Evolutionary conservation across 768 basidiomycete species (phyloP), one percentile per base, ranked within the genome.

Genomic region (Dictyophora rubrovolvata): DNA sequence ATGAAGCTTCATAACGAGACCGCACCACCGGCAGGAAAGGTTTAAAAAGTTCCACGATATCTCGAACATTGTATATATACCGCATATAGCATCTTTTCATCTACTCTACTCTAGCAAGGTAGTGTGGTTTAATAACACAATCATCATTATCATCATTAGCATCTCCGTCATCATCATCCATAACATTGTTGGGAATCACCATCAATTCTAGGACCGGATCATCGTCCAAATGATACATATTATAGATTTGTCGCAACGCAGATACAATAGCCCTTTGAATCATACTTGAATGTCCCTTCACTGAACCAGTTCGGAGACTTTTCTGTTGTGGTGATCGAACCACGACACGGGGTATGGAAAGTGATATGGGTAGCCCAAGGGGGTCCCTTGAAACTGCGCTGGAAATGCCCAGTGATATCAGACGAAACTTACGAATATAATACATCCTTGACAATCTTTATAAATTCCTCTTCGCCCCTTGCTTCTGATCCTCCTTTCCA

Each of bases 1-100:
- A 75, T 85, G 11, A 88, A 86, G 68, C 66, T 88, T 36, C 83
- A 89, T 51, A 48, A 59, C 50, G 57, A 47, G 18, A 35, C 18
- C 18, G 52, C 52, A 12, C 42, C 42, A 12, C 57, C 57, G 1
- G 57, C 57, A 23, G 57, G 22, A 22, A 59, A 59, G 50, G 42
- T n/a, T 42, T 42, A 42, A 42, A 12, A 4, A 42, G 5, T 14
- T 42, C n/a, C 10, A 42, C 42, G 11, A 42, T 4, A 12, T 14
- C 42, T 42, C 42, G n/a, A 12, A 42, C 12, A 42, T 9, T n/a
- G n/a, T 42, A n/a, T 42, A 42, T 42, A 14, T 14, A 12, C n/a
- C 42, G 42, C n/a, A 42, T 42, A 42, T 12, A 14, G 11, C n/a
- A 12, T 4, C 42, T 14, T 14, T 42, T 12, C n/a, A 42, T 42